Conservation (phyloP, 2,329 filamentous ascomycete species). For the Teratosphaeria zuluensis region DNA sequence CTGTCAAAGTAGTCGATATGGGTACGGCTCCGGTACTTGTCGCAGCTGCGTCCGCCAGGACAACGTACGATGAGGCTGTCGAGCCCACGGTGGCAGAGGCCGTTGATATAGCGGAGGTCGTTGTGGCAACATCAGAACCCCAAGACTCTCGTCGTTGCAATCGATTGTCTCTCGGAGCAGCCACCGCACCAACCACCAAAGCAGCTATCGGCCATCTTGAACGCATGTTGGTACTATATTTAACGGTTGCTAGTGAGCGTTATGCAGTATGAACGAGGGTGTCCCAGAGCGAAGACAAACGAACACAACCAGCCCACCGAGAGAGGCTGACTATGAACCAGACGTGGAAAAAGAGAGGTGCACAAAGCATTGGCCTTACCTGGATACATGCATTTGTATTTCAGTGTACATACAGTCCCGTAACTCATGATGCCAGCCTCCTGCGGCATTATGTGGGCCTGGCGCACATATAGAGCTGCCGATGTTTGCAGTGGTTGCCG, state of each 20-base stretch:
- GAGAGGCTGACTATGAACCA: background rate
- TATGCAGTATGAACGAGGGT: background rate
- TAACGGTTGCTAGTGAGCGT: background rate
- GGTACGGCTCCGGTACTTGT: background rate
- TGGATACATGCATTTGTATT: background rate
- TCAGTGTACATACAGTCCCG: background rate
- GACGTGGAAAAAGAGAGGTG: background rate
- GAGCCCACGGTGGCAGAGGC: too few species aligned
- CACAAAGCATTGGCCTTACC: background rate
- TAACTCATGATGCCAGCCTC: background rate
- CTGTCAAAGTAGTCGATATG: background rate
- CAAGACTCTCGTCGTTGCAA: background rate
- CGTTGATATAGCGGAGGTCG: too few species aligned
- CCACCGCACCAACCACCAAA: constrained; percentile 3
- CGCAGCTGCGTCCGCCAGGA: background rate
- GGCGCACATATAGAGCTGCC: background rate
- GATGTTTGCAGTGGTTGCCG: background rate
- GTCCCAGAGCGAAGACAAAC: background rate
- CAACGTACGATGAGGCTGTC: too few species aligned
- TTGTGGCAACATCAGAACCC: too few species aligned
- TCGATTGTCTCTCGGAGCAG: constrained; percentile 1
- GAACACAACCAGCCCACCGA: background rate
- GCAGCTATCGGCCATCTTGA: constrained; percentile 3
- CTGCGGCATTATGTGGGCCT: background rate
- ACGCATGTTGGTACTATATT: constrained; percentile 4